Percentiles rank a stretch among this genome's conserved stretches.
These are phyloP conservation scores for Capronia americana DNA, from an alignment of 2,329 filamentous ascomycete species.

Conservation along the genomic window DNA sequence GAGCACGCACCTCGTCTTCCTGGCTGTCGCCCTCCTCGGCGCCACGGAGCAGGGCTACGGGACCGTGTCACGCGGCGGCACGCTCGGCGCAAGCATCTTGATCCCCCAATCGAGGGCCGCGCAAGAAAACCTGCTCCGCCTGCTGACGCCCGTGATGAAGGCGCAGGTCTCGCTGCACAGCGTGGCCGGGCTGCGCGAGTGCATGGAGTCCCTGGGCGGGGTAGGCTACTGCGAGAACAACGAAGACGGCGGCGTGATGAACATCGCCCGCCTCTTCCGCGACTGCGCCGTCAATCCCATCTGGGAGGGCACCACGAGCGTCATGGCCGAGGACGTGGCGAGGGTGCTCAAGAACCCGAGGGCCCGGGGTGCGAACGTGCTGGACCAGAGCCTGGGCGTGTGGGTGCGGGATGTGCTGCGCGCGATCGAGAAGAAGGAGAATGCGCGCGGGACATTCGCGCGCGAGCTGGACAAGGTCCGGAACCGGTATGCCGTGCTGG, in stretches of 20 bases:
- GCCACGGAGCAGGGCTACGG: constrained; percentile 43
- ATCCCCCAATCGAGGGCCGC: constrained; percentile 37
- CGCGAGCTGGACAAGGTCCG: constrained; percentile 16
- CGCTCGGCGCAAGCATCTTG: constrained; percentile 31
- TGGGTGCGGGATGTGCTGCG: constrained; percentile 25
- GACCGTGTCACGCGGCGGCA: constrained; percentile 27
- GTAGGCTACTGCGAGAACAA: constrained; percentile 45
- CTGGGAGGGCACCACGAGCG: constrained; percentile 74
- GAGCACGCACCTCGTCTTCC: constrained; percentile 31
- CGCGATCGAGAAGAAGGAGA: neutral
- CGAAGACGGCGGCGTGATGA: constrained; percentile 63
- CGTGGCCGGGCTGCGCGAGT: constrained; percentile 35
- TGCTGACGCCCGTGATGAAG: constrained; percentile 46
- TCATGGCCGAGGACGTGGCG: constrained; percentile 48
- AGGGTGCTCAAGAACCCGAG: constrained; percentile 31
- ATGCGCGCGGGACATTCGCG: neutral
- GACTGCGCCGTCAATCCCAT: constrained; percentile 69
- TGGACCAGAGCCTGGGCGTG: constrained; percentile 24
- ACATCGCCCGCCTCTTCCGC: constrained; percentile 69
- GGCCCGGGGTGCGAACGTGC: constrained; percentile 1
- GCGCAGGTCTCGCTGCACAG: constrained; percentile 38
- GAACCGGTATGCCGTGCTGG: constrained; percentile 25
- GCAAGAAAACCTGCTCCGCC: constrained; percentile 42
- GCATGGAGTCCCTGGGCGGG: constrained; percentile 45
- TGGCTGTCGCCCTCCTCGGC: constrained; percentile 46